Evolutionary conservation across 163 green algal genomes (phyloP).

Genomic region (Smithsoniella earleae): DNA sequence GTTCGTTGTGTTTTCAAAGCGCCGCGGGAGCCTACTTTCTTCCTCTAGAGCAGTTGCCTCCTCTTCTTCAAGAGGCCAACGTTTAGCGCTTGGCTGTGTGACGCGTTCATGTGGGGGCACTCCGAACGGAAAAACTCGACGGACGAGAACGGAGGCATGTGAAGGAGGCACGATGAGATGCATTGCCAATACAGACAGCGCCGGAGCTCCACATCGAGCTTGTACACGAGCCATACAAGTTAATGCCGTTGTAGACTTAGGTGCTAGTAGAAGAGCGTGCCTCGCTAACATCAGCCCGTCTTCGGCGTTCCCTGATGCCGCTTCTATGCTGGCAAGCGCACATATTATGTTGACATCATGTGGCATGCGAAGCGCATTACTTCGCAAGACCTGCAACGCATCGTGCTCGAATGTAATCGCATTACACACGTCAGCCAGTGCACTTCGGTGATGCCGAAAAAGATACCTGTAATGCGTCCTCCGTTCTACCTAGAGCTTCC

Average conservation of each 20-base stretch:
- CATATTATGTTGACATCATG: conserved; percentile 24
- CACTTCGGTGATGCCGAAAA: no score
- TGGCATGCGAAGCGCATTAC: conserved; percentile 13
- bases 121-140: conserved; percentile 7
- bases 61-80: background rate
- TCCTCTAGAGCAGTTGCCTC: background rate
- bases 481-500: background rate
- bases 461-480: conserved; percentile 2
- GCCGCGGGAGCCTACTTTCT: background rate
- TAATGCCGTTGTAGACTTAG: conserved; percentile 20
- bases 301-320: background rate
- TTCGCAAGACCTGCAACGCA: conserved; percentile 9
- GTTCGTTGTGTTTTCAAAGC: background rate
- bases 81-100: background rate
- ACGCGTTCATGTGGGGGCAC: background rate
- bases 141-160: background rate
- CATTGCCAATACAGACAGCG: conserved; percentile 14
- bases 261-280: conserved; percentile 18
- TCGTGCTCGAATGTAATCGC: no score
- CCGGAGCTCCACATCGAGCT: conserved; percentile 2
- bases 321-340: conserved; percentile 1
- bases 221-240: conserved; percentile 11
- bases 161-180: conserved; percentile 18
- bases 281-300: background rate
- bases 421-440: no score